Evolutionary conservation across 768 basidiomycete species (phyloP), one percentile per base, ranked within the genome.

Genomic region (Hericium erinaceus): DNA sequence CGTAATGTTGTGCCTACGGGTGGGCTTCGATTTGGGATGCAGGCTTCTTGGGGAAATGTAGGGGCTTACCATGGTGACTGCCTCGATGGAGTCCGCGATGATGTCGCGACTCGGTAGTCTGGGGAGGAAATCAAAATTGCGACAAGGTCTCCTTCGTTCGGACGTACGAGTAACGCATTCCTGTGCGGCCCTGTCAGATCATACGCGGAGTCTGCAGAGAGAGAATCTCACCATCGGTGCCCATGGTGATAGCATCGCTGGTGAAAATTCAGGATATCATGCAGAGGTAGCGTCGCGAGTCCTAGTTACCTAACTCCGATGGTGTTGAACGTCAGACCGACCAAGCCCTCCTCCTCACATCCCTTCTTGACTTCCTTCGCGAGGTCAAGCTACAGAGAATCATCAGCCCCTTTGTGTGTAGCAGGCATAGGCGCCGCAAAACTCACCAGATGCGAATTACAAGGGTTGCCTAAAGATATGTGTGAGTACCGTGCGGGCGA

Each of bases 221-320:
- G 41, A 13, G 22, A 10, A 49, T n/a, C 78, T 66, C 74, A 83
- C 90, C 90, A 22, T 90, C 87, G 26, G 88, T 91, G 26, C 87
- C 89, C 89, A 92, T 92, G 13, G 91, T 92, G 50, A 93, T 93
- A 16, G 84, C 91, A 69, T 93, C 91, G 64, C 89, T 87, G 59
- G 4, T 8, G 20, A 50, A 6, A 16, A 20, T 7, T 13, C 18
- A 11, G 50, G 9, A 41, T 39, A 15, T 56, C 26, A 59, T 48
- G 13, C 37, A 39, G 16, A 41, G 6, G 33, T 33, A 33, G 33
- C 33, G 7, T 33, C 38, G 8, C 6, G n/a, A 37, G 6, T 16
- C 10, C 40, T 11, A 71, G 60, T 37, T 64, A 85, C 89, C 87
- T 89, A 62, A 92, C 81, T 57, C 92, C 92, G 55, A 93, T 82